These are phyloP conservation scores for Solanum chiquidenum DNA, from an alignment of 257 asterid species.

Conservation along the genomic window DNA sequence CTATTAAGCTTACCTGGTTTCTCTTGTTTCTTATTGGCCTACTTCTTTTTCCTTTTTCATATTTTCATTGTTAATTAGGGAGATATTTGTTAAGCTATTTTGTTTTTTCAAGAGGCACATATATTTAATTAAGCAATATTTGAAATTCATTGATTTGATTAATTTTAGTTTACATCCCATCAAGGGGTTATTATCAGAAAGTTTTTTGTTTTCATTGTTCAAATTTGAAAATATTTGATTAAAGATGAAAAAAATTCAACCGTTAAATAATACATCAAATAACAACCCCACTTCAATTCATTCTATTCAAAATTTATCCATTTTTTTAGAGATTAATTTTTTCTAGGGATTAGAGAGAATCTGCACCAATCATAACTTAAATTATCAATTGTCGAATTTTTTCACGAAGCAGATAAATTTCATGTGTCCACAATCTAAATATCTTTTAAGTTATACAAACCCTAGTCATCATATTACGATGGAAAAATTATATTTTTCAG, in stretches of 20 bases:
- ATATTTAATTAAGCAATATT: not conserved
- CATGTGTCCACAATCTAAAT: not conserved
- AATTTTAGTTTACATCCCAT: not conserved
- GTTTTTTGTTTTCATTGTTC: not conserved
- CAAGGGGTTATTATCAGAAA: not conserved
- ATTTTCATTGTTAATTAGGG: not conserved
- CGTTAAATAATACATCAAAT: not conserved
- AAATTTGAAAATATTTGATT: not conserved
- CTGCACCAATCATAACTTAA: not conserved
- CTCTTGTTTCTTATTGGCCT: not conserved
- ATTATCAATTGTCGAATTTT: not conserved
- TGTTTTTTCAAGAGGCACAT: not conserved
- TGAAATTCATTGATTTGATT: not conserved
- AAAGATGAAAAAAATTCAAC: not conserved
- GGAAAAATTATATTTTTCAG: not conserved
- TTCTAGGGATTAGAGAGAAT: not conserved
- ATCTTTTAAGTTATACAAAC: not conserved
- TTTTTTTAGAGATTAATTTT: not conserved
- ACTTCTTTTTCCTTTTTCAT: not conserved
- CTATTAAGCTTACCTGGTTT: not conserved
- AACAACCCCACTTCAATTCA: not conserved
- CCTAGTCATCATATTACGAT: not conserved
- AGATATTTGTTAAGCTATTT: not conserved
- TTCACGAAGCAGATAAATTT: not conserved
- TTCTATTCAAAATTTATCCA: not conserved